Evolutionary conservation across 176 grass and related monocot genomes (phyloP), one percentile per base, ranked within the genome.

Genomic region (Areca catechu): DNA sequence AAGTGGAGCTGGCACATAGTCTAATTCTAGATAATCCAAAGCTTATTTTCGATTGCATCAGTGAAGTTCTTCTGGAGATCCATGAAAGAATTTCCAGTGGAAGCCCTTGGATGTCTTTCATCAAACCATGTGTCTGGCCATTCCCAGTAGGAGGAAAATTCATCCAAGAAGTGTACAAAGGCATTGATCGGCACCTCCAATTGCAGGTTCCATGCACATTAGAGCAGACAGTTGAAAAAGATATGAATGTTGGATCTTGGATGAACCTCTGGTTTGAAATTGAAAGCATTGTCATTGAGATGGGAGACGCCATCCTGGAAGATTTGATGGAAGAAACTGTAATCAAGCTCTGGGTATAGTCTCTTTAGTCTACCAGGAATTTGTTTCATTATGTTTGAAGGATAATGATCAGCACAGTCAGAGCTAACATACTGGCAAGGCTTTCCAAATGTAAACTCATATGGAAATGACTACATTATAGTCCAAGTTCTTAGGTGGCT

Each of bases 271-370:
- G 69, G 58, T 74, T 82, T 4, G 78, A 89, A 80, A 78, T 54
- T 49, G 94, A 93, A 82, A 76, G 60, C 17, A 83, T 89, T 67
- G 49, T 72, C 67, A 43, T 37, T 57, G 79, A 86, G 29, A 83
- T 93, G 20, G 92, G 81, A 76, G 88, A 93, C 50, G 75, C 73
- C 53, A 63, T 89, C 59, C 71, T 99, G 50, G 79, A 86, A 65
- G 88, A 99, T 64, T 64, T 88, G 54, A 62, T 99, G 59, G 81
- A 93, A 68, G 88, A 99, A 84, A 54, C 73, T 47, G 81, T 83
- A 48, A 78, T 82, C 17, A 79, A 85, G 69, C 74, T 85, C 51
- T 83, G 75, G 87, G 74, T 84, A 49, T 82, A 74, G 79, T 29
- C 27, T 51, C 54, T 54, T 60, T 53, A 57, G 66, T 57, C 60